phyloP scores from a whole-genome alignment of 805 yeast genomes.

The Saturnispora serradocipensis region DNA sequence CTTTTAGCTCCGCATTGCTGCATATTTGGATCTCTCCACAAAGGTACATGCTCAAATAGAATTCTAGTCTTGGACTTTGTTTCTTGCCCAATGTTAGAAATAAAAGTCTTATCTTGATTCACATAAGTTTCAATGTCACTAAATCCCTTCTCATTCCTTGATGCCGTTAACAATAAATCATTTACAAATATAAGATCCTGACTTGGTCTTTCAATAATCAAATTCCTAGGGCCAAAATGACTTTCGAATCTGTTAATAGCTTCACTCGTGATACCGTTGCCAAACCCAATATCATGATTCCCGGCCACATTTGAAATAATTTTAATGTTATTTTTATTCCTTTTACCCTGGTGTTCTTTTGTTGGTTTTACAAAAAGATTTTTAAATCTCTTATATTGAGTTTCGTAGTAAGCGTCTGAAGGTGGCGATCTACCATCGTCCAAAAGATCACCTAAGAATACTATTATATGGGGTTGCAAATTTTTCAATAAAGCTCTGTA shows the following conservation, averaged over 20 bases:
- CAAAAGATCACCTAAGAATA: constrained; percentile 85
- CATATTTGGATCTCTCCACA: constrained; percentile 50
- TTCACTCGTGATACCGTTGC: constrained; percentile 49
- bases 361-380: constrained; percentile 37
- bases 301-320: constrained; percentile 56
- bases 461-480: constrained; percentile 64
- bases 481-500: constrained; percentile 49
- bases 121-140: constrained; percentile 46
- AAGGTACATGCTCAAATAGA: constrained; percentile 77
- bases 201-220: constrained; percentile 47
- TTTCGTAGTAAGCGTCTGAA: constrained; percentile 48
- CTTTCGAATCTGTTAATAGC: constrained; percentile 55
- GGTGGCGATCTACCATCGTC: constrained; percentile 71
- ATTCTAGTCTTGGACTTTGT: constrained; percentile 42
- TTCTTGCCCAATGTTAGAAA: constrained; percentile 15
- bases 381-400: constrained; percentile 52
- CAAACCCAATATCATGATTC: constrained; percentile 94
- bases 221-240: constrained; percentile 64
- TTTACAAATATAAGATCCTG: constrained; percentile 73
- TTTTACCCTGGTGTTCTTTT: constrained; percentile 24
- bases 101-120: constrained; percentile 24
- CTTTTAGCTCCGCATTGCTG: constrained; percentile 69
- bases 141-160: constrained; percentile 34
- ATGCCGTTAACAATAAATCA: constrained; percentile 67
- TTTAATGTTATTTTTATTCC: constrained; percentile 24